Evolutionary conservation across 225 moss, liverwort and hornwort species (phyloP), one percentile per base, ranked within the genome.

Genomic region (Straminergon stramineum): DNA sequence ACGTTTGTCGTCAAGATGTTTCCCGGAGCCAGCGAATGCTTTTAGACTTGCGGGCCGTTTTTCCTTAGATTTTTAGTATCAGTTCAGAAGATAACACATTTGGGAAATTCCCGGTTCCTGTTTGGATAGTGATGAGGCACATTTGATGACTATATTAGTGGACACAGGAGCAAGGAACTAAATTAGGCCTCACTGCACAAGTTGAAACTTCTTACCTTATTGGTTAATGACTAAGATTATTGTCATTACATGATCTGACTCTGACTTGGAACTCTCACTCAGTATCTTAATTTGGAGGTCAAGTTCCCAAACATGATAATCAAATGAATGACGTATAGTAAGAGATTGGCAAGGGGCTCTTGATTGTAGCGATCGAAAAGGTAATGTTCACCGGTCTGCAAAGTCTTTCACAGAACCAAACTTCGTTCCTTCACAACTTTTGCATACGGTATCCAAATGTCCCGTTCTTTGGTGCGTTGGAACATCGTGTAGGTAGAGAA

Each of bases 1-100:
- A 89, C 84, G 41, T 92, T 92, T 71, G 89, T 75, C 7, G 75
- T 92, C 41, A 66, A 81, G 80, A 57, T 32, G 68, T 87, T 91
- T 85, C 69, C 56, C 10, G 22, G 11, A 63, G 80, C 80, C 60
- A 37, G 45, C 17, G 39, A 69, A 34, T 77, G 68, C 82, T 15
- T 26, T 63, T 12, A 21, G 64, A 17, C 41, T 37, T 84, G 41
- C 5, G 19, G 83, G 75, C 19, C 43, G 15, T 43, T 75, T 83
- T 78, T 48, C 45, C 17, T 23, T 85, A 17, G 37, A 65, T 68
- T 45, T n/a, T 58, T 53, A 58, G n/a, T 51, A 73, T 32, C 22
- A 24, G 21, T 39, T 61, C 32, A 17, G 51, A 85, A 52, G 35
- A 61, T 17, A 23, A 75, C 13, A 4, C 48, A 37, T 39, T n/a